These are phyloP conservation scores for Pythium folliculosum DNA, from an alignment of 352 stramenopile species.

Conservation along the genomic window DNA sequence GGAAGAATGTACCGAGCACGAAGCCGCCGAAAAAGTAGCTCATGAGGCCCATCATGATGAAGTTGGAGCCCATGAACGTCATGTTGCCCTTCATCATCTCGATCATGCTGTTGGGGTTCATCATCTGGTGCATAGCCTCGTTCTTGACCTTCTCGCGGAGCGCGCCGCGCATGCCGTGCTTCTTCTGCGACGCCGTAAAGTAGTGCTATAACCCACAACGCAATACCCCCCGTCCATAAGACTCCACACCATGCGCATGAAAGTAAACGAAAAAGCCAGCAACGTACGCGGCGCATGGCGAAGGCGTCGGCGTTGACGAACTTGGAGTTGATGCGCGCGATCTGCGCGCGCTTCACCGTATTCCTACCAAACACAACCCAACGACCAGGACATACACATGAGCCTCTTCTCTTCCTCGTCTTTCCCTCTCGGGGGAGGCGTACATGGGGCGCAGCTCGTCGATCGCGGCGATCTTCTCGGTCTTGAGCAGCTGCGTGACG, in stretches of 20 bases:
- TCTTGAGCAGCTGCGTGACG: conserved; percentile 83
- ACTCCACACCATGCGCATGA: not conserved
- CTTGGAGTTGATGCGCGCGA: conserved; percentile 89
- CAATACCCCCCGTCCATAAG: not conserved
- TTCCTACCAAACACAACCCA: conserved; percentile 52
- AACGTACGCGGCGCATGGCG: conserved; percentile 81
- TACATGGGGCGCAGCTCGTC: conserved; percentile 82
- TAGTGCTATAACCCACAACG: conserved; percentile 46
- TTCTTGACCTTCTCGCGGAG: conserved; percentile 90
- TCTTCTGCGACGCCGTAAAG: conserved; percentile 88
- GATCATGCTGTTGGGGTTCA: conserved; percentile 96
- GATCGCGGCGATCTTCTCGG: conserved; percentile 74
- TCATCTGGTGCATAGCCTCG: conserved; percentile 92
- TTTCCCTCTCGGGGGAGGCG: not conserved
- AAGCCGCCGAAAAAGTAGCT: conserved; percentile 99
- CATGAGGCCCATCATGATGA: conserved; percentile 99
- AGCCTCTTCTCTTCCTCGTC: not conserved
- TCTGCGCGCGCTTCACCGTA: conserved; percentile 79
- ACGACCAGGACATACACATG: too few species aligned
- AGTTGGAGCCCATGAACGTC: conserved; percentile 99
- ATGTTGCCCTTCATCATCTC: conserved; percentile 99
- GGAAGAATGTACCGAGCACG: conserved; percentile 77
- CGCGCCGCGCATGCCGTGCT: conserved; percentile 80
- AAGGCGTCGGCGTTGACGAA: conserved; percentile 87
- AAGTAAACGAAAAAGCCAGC: not conserved